Conservation (phyloP, 75 land plant genomes). For the Cryptomeria japonica region DNA sequence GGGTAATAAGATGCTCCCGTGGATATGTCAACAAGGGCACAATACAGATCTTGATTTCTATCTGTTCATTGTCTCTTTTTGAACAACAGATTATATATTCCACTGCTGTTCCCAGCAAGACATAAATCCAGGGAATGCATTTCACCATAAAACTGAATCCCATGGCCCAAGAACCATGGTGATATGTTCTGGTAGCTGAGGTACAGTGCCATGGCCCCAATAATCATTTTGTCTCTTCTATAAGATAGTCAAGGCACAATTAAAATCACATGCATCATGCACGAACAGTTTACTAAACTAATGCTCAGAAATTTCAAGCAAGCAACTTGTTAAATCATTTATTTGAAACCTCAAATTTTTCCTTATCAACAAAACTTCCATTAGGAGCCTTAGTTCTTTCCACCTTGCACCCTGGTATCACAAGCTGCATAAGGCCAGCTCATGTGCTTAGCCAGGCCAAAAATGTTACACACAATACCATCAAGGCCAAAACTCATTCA, state of each 20-base stretch:
- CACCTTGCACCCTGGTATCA: slow-evolving; percentile 9
- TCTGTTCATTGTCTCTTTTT: background rate
- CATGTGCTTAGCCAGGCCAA: slow-evolving; percentile 1
- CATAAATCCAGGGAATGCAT: background rate
- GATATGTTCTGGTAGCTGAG: background rate
- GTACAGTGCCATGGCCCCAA: background rate
- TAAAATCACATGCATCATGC: slow-evolving; percentile 5
- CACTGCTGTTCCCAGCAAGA: slow-evolving; percentile 1
- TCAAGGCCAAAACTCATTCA: slow-evolving; percentile 8
- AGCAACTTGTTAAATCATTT: background rate
- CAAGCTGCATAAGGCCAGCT: background rate
- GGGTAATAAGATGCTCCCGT: background rate
- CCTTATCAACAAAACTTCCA: background rate
- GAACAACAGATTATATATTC: background rate
- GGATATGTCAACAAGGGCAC: background rate
- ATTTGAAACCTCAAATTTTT: background rate
- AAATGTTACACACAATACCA: background rate
- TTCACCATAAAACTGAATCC: background rate
- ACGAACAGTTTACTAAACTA: background rate
- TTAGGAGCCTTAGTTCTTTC: slow-evolving; percentile 8
- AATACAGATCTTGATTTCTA: background rate
- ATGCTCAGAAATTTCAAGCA: slow-evolving; percentile 6
- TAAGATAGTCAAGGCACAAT: background rate
- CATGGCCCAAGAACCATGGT: background rate
- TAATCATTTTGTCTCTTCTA: background rate